Base-by-base conservation (phyloP, 2,329 filamentous ascomycete genomes). In the Alternaria ethzedia region DNA sequence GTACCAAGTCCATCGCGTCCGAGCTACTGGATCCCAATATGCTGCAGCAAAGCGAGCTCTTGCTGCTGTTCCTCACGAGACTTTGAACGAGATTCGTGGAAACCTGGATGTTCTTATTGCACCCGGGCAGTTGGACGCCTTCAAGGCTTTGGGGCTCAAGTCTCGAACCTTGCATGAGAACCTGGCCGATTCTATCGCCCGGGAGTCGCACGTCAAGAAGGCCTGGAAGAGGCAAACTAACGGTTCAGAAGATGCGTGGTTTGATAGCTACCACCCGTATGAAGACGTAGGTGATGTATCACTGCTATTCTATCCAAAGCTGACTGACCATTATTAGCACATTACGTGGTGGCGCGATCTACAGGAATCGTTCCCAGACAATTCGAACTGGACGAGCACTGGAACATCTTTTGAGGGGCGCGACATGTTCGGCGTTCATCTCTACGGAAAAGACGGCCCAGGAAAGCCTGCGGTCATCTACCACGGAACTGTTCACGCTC, bases 71-170 rank as follows among this genome's bases (percentile, higher is more conserved):
- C 66, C 75, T 9, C 76, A 82, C 36, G 72, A 80, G 25, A 65
- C 74, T 15, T 82, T 81, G 78, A 79, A 81, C 45, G 74, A 79
- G 49, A 59, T 44, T n/a, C 60, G 60, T 46, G 70, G 70, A 20
- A 72, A 80, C 63, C 78, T 82, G 47, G 83, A 84, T 64, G 69
- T 85, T 49, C 78, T 81, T n/a, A 75, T 85, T 54, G 73, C 82
- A 13, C 78, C 78, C 12, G 73, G 78, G 10, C 75, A 82, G 36
- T 59, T 83, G 20, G 67, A 71, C 1, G 75, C 74, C 7, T 84
- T 84, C 63, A 68, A 82, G 49, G 69, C 75, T n/a, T 67, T 81
- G 15, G 75, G 72, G 13, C 69, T 83, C 32, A 71, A 76, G 25
- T 70, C 67, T 5, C 72, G 78, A 47, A 66, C 80, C 15, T 79